Percentiles rank a stretch among this genome's conserved stretches.
These are phyloP conservation scores for Claviceps arundinis DNA, from an alignment of 2,329 filamentous ascomycete species.

Conservation along the genomic window DNA sequence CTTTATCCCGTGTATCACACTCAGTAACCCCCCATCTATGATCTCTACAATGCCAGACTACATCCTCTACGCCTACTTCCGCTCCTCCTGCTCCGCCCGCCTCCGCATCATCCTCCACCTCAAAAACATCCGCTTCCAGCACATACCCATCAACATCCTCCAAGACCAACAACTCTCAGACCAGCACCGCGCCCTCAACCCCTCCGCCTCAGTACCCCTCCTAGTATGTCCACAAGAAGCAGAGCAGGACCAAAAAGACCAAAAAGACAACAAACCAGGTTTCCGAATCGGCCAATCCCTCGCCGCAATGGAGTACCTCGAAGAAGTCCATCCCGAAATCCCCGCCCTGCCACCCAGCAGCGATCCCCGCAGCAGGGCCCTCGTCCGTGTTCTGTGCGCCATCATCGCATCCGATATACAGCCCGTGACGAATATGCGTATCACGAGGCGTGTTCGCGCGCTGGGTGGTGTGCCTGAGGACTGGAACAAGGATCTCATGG, in stretches of 20 bases:
- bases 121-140: conserved; percentile 36
- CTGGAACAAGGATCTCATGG: conserved; percentile 40
- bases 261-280: conserved; percentile 1
- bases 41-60: conserved; percentile 10
- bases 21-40: neutral
- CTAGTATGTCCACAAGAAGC: conserved; percentile 25
- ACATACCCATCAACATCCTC: conserved; percentile 38
- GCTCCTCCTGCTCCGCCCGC: conserved; percentile 49
- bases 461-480: conserved; percentile 28
- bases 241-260: neutral
- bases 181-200: conserved; percentile 35
- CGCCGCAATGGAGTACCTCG: conserved; percentile 48
- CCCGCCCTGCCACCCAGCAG: conserved; percentile 36
- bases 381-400: conserved; percentile 36
- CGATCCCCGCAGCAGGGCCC: conserved; percentile 29
- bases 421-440: conserved; percentile 44
- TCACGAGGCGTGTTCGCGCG: conserved; percentile 33
- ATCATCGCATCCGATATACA: conserved; percentile 47
- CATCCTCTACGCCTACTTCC: conserved; percentile 45
- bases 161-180: conserved; percentile 35
- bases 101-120: conserved; percentile 45
- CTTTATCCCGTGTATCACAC: no score
- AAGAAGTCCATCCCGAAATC: conserved; percentile 34
- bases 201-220: conserved; percentile 40
- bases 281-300: conserved; percentile 42